Conservation (phyloP, 805 yeast species). For the Spathaspora passalidarum region DNA sequence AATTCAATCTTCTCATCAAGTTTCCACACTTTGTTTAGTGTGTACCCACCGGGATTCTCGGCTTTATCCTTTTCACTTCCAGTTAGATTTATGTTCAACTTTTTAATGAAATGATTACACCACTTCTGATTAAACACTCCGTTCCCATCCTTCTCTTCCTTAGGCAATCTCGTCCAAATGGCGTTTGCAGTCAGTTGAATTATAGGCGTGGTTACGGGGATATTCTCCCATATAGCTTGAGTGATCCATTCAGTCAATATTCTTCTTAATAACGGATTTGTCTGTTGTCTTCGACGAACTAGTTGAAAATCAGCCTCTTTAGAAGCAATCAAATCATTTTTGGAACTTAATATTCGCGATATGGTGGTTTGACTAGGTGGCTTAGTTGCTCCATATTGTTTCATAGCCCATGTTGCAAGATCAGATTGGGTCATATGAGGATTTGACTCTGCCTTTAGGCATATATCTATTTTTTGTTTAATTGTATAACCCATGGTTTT, state of each 20-base stretch:
- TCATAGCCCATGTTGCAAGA: slow-evolving; percentile 62
- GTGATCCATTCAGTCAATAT: slow-evolving; percentile 70
- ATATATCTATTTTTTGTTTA: slow-evolving; percentile 63
- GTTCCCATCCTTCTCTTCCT: slow-evolving; percentile 53
- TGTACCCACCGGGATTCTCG: slow-evolving; percentile 22
- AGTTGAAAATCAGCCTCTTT: slow-evolving; percentile 51
- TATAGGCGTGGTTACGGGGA: slow-evolving; percentile 62
- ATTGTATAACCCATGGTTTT: slow-evolving; percentile 52
- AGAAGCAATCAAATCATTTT: slow-evolving; percentile 49
- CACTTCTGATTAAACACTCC: slow-evolving; percentile 66
- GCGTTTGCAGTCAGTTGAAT: slow-evolving; percentile 61
- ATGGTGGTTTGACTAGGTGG: slow-evolving; percentile 70
- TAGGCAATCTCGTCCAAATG: slow-evolving; percentile 60
- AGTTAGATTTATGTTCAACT: slow-evolving; percentile 50
- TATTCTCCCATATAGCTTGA: slow-evolving; percentile 64
- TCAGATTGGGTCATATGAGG: slow-evolving; percentile 68
- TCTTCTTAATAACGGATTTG: slow-evolving; percentile 51
- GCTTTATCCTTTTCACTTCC: slow-evolving; percentile 44
- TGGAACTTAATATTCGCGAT: slow-evolving; percentile 55
- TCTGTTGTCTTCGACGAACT: slow-evolving; percentile 52
- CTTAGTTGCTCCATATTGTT: slow-evolving; percentile 46
- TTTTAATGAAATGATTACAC: slow-evolving; percentile 48
- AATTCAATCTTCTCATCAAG: slow-evolving; percentile 54
- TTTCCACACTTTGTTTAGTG: slow-evolving; percentile 54
- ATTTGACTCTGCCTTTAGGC: slow-evolving; percentile 64